phyloP scores from a whole-genome alignment of 2,329 filamentous ascomycete genomes.

The Exophiala mesophila region DNA sequence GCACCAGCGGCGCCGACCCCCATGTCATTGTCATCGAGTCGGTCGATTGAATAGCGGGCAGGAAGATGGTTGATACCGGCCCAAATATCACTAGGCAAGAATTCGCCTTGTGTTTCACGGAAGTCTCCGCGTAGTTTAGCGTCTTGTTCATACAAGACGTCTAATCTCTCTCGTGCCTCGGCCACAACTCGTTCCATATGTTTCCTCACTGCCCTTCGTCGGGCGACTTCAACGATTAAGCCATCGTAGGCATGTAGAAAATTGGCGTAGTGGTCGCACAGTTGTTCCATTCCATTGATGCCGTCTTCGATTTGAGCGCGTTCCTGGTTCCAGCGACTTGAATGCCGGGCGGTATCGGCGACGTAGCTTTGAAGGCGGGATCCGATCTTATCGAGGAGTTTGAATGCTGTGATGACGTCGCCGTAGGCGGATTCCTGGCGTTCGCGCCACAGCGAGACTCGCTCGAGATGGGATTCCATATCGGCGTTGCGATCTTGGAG shows the following conservation, averaged over 20 bases:
- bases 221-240: conserved; percentile 75
- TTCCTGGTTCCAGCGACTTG: conserved; percentile 65
- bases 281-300: conserved; percentile 69
- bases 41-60: conserved; percentile 35
- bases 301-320: conserved; percentile 63
- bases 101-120: conserved; percentile 76
- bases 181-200: conserved; percentile 69
- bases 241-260: conserved; percentile 82
- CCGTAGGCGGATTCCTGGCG: conserved; percentile 52
- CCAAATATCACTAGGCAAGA: conserved; percentile 83
- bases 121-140: conserved; percentile 70
- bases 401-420: conserved; percentile 57
- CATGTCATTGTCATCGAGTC: conserved; percentile 45
- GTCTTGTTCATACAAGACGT: conserved; percentile 70
- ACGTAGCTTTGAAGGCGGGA: conserved; percentile 55
- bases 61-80: conserved; percentile 56
- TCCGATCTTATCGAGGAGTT: conserved; percentile 63
- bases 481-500: conserved; percentile 70
- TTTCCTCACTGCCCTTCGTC: conserved; percentile 67
- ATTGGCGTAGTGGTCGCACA: conserved; percentile 78
- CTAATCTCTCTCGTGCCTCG: conserved; percentile 71
- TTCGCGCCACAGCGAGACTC: conserved; percentile 60
- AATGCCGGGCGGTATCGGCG: conserved; percentile 44
- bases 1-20: conserved; percentile 26
- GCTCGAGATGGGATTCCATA: conserved; percentile 68